Evolutionary conservation across 1,139 yeast species (phyloP), one percentile per base, ranked within the genome.

Genomic region (Taphrina communis): DNA sequence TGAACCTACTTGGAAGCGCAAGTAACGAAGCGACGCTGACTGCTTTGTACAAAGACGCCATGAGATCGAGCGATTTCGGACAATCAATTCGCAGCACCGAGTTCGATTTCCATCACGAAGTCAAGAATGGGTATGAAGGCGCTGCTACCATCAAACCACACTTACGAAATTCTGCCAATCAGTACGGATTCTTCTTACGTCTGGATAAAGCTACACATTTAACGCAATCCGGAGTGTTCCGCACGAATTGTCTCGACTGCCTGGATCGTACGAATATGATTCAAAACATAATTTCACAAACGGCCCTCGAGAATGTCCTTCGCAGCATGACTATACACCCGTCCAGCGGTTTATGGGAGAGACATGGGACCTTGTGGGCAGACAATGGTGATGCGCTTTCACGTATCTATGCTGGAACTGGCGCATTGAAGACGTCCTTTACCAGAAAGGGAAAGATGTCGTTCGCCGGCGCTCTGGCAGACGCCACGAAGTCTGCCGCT

Each of bases 361-460:
- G 84, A 71, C 97, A 93, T 75, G 90, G 92, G 74, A 82, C 88
- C 3, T 79, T 94, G 31, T 95, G 99, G 99, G 99, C 99, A 0
- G 97, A 95, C 78, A 93, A 94, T 77, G 99, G 99, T 60, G 99
- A 95, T 78, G 97, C 95, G 71, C 85, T 95, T 9, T 92, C 98
- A 0, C 97, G 92, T 77, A 94, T 94, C 39, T 95, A 95, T 77
- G 94, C 99, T 0, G 99, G 99, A 6, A 95, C 99, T 0, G 93
- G 94, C 76, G 99, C 99, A 0, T 81, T 95, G 65, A 95, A 95
- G 77, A 90, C 97, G 0, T 90, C 97, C 4, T 94, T 89, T 76
- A 89, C 98, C 1, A 84, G 99, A 76, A 88, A 91, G 53, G 99
- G 99, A 19, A 93, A 92, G 75, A 91, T 92, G 97, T 91, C 93